phyloP scores from a whole-genome alignment of 495 filamentous ascomycete genomes.

The Cryomyces minteri region DNA sequence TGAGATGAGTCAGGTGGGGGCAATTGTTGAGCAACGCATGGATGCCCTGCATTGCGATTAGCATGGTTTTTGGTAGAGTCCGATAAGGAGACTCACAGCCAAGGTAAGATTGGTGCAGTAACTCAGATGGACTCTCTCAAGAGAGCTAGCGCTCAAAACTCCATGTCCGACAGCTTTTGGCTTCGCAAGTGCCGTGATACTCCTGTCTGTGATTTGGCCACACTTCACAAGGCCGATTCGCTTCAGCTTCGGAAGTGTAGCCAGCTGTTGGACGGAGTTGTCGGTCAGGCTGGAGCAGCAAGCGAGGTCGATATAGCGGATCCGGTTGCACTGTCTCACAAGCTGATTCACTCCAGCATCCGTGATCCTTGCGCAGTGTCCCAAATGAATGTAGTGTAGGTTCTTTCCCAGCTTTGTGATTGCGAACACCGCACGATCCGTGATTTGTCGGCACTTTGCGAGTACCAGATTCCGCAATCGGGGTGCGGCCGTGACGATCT shows the following conservation, averaged over 20 bases:
- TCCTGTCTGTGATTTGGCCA: constrained; percentile 66
- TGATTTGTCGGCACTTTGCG: constrained; percentile 84
- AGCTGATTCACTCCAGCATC: constrained; percentile 70
- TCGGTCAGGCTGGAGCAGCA: constrained; percentile 89
- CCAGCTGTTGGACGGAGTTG: constrained; percentile 64
- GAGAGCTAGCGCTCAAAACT: constrained; percentile 32
- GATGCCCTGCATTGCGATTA: constrained; percentile 51
- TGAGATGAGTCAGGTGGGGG: constrained; percentile 82
- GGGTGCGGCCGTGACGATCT: constrained; percentile 70
- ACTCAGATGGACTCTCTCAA: constrained; percentile 92
- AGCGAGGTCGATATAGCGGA: constrained; percentile 92
- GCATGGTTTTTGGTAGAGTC: constrained; percentile 1
- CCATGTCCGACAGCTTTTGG: constrained; percentile 23
- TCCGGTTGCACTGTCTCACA: constrained; percentile 74
- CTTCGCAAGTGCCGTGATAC: constrained; percentile 66
- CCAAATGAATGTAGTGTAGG: constrained; percentile 86
- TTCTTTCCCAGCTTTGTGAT: constrained; percentile 89
- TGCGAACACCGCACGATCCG: constrained; percentile 69
- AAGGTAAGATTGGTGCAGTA: constrained; percentile 78
- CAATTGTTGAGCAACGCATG: constrained; percentile 77
- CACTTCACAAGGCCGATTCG: constrained; percentile 95
- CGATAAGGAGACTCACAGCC: constrained; percentile 33
- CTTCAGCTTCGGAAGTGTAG: constrained; percentile 76
- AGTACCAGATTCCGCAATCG: constrained; percentile 83
- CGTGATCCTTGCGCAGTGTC: constrained; percentile 82